A percentile compares a stretch with the other conserved stretches of the same genome.
These are phyloP conservation scores for Yamadazyma sp. DNA, from an alignment of 1,139 yeast species.

Conservation along the genomic window DNA sequence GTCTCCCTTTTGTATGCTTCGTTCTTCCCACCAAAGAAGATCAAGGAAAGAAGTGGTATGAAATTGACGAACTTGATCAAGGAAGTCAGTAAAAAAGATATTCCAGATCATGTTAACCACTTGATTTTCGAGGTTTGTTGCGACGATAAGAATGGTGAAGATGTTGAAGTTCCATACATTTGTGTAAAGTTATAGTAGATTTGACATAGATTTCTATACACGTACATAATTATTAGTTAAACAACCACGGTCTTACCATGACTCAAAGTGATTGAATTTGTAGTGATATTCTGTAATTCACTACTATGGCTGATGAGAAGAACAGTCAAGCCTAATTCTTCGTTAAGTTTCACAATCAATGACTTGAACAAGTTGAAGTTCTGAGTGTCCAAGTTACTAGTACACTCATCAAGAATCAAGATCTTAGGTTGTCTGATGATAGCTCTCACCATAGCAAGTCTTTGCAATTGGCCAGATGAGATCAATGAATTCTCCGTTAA, in stretches of 20 bases:
- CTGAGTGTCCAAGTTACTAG: slow-evolving; percentile 71
- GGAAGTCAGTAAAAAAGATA: slow-evolving; percentile 77
- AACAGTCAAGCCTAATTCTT: slow-evolving; percentile 31
- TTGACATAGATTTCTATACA: slow-evolving; percentile 1
- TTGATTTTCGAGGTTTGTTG: slow-evolving; percentile 88
- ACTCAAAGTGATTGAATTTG: slow-evolving; percentile 27
- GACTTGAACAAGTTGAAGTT: slow-evolving; percentile 43
- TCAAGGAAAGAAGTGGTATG: slow-evolving; percentile 71
- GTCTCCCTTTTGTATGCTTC: slow-evolving; percentile 88
- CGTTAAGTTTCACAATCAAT: slow-evolving; percentile 39
- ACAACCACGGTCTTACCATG: slow-evolving; percentile 9
- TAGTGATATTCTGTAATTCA: slow-evolving; percentile 53
- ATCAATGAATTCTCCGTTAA: slow-evolving; percentile 41
- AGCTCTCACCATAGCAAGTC: slow-evolving; percentile 76
- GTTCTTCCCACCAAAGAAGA: slow-evolving; percentile 89
- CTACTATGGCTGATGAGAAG: slow-evolving; percentile 60
- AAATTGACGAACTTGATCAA: slow-evolving; percentile 75
- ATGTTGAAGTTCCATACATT: slow-evolving; percentile 90
- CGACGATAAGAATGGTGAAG: slow-evolving; percentile 91
- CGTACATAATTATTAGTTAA: background rate
- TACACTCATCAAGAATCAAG: slow-evolving; percentile 74
- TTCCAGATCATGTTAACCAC: slow-evolving; percentile 72
- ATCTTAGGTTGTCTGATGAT: slow-evolving; percentile 61
- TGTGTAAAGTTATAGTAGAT: slow-evolving; percentile 13
- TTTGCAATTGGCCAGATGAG: slow-evolving; percentile 82